Evolutionary conservation across 2,329 filamentous ascomycete species (phyloP).

Genomic region (Zymoseptoria ardabiliae): DNA sequence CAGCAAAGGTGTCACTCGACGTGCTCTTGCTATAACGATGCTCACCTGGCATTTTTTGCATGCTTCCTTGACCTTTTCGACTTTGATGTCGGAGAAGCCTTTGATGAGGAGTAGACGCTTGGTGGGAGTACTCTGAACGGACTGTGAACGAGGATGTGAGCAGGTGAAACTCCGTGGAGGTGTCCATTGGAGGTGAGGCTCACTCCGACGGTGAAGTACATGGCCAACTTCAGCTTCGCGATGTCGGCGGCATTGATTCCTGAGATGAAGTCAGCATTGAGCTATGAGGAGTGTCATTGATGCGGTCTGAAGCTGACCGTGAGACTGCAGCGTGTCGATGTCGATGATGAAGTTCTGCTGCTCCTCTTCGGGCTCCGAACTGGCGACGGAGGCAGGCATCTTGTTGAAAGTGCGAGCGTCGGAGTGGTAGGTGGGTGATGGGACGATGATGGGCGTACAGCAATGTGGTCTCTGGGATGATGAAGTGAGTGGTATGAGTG

Average conservation of each 20-base stretch:
- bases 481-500: background rate
- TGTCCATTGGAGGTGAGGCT: constrained; percentile 11
- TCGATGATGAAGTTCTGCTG: constrained; percentile 54
- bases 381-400: constrained; percentile 48
- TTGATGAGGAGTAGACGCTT: constrained; percentile 59
- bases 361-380: constrained; percentile 48
- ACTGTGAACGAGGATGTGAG: constrained; percentile 32
- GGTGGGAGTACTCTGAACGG: constrained; percentile 53
- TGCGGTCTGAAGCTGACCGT: constrained; percentile 38
- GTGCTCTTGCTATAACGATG: constrained; percentile 1
- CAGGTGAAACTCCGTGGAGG: background rate
- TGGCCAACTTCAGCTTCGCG: constrained; percentile 55
- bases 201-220: constrained; percentile 58
- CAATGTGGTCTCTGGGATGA: background rate
- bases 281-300: background rate
- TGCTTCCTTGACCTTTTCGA: constrained; percentile 64
- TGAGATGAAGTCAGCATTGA: constrained; percentile 18
- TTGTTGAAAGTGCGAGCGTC: constrained; percentile 7
- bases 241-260: constrained; percentile 60
- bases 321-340: constrained; percentile 58
- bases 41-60: constrained; percentile 52
- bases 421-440: background rate
- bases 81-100: constrained; percentile 63
- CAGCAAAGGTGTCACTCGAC: constrained; percentile 3
- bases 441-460: background rate